Base-by-base conservation (phyloP, 1,139 yeast genomes). In the Schwanniomyces etchellsii region DNA sequence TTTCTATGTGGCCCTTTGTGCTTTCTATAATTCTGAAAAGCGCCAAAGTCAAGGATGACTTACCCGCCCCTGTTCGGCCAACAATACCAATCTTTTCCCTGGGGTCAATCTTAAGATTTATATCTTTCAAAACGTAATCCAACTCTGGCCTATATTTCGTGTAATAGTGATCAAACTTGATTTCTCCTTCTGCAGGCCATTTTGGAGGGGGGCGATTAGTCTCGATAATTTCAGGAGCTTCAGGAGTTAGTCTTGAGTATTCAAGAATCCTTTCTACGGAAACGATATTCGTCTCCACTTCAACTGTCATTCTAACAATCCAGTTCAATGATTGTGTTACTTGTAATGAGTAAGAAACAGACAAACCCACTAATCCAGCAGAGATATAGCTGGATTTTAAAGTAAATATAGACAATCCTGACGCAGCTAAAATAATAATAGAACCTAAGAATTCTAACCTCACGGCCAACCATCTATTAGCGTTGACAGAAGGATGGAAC, bases 291-390 rank as follows among this genome's bases (percentile, higher is more conserved):
- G 96, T 86, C 54, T 91, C 98, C 31, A 91, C 95, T 48, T 89
- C 97, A 33, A 89, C 97, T 0, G 96, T 86, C 97, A 89, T 89
- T 60, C 97, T 74, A 21, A 91, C 96, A 57, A 89, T 86, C 97
- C 97, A 89, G 58, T 89, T 89, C 58, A 91, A 72, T 0, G 95
- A 73, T 58, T 89, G 96, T 0, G 97, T 91, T 38, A 88, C 74
- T 57, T 88, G 95, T 43, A 91, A 70, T 3, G 97, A 91, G 55
- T 91, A 91, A 28, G 95, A 82, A 42, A 91, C 84, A 15, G 96
- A 83, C 45, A 91, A 69, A 68, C 97, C 98, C 50, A 89, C 89
- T 52, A 83, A 63, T 59, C 97, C 97, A 12, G 96, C 88, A 14
- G 89, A 75, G 26, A 88, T 68, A 18, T 64, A 56, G 10, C 95